Percentiles rank a stretch among this genome's conserved stretches.
Evolutionary conservation across 2,329 filamentous ascomycete genomes (phyloP).

Genomic region (Microdochium paspali): DNA sequence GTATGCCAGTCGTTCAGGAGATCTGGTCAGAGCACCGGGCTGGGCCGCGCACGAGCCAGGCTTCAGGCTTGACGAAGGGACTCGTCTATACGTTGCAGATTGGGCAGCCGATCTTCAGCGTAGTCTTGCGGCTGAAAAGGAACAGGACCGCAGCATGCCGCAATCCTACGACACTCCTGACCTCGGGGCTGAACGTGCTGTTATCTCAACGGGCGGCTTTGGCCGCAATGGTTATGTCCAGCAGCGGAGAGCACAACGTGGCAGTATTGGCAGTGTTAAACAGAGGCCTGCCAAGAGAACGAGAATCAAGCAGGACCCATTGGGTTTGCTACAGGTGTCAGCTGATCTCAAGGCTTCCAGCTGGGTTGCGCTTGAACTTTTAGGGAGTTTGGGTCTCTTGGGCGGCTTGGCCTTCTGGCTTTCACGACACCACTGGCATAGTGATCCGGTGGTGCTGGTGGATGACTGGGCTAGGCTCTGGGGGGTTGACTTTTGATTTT

Average conservation of each 20-base stretch:
- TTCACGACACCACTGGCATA: slow-evolving; percentile 25
- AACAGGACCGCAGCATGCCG: slow-evolving; percentile 60
- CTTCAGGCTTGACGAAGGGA: slow-evolving; percentile 34
- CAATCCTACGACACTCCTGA: slow-evolving; percentile 37
- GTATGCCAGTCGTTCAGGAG: slow-evolving; percentile 3
- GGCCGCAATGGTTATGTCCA: not conserved
- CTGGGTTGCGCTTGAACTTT: slow-evolving; percentile 60
- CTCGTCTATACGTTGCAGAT: slow-evolving; percentile 58
- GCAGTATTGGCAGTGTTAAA: not conserved
- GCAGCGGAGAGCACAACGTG: not conserved
- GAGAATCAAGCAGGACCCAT: slow-evolving; percentile 55
- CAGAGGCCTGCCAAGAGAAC: slow-evolving; percentile 6
- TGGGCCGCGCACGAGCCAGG: slow-evolving; percentile 34
- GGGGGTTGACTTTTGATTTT: slow-evolving; percentile 12
- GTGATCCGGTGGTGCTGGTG: slow-evolving; percentile 15
- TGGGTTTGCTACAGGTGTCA: slow-evolving; percentile 65
- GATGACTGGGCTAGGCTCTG: slow-evolving; percentile 19
- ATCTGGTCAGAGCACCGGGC: slow-evolving; percentile 18
- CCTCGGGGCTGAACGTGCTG: not conserved
- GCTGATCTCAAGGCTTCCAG: slow-evolving; percentile 56
- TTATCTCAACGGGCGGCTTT: not conserved
- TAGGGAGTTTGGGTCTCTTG: slow-evolving; percentile 65
- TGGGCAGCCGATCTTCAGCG: slow-evolving; percentile 78
- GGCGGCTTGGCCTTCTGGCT: slow-evolving; percentile 63
- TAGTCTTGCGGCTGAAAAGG: slow-evolving; percentile 64